phyloP scores from a whole-genome alignment of 768 basidiomycete genomes.

The Boletus pseudo-olivaceus region DNA sequence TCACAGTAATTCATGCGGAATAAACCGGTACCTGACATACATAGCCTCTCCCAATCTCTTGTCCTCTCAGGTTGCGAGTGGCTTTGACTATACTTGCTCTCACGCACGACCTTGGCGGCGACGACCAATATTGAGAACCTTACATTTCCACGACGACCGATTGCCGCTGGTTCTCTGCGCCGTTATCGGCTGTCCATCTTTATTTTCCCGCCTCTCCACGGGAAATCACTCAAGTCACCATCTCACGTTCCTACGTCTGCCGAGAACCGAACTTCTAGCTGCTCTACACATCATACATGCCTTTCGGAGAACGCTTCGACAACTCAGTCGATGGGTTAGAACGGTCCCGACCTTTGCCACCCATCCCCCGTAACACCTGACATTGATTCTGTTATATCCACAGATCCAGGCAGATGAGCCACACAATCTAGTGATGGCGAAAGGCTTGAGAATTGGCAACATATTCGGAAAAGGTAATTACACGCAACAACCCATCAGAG shows the following conservation, averaged over 20 bases:
- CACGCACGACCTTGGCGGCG: conserved; percentile 14
- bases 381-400: neutral
- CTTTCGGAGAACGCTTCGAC: neutral
- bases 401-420: neutral
- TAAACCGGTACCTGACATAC: conserved; percentile 13
- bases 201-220: neutral
- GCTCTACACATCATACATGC: neutral
- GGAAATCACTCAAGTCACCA: neutral
- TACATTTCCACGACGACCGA: conserved; percentile 21
- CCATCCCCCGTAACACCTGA: neutral
- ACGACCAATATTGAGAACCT: neutral
- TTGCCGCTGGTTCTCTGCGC: neutral
- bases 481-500: neutral
- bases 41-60: neutral
- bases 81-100: neutral
- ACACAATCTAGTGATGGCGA: neutral
- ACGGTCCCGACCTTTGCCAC: neutral
- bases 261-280: neutral
- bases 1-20: conserved; percentile 1
- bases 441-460: neutral
- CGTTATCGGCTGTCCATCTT: neutral
- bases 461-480: neutral
- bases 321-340: neutral
- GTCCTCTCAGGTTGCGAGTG: neutral
- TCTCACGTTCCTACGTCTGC: neutral